phyloP scores from a whole-genome alignment of 768 basidiomycete species.

The Collybia mongolica region DNA sequence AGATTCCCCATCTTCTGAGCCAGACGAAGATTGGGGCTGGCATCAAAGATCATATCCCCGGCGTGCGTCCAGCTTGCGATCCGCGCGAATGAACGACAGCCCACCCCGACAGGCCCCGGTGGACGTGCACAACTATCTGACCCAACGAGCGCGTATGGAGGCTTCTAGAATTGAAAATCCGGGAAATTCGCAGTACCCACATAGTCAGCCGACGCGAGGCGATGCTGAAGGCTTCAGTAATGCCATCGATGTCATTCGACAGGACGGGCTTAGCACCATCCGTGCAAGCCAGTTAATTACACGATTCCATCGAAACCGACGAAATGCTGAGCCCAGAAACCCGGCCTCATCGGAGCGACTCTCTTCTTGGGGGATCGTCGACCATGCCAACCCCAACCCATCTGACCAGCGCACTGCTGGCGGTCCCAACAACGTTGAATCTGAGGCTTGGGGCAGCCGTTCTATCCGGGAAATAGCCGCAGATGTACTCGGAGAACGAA shows the following conservation, averaged over 20 bases:
- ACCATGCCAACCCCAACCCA: too few species aligned
- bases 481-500: too few species aligned
- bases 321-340: background rate
- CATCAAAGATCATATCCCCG: too few species aligned
- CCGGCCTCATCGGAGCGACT: background rate
- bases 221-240: constrained; percentile 24
- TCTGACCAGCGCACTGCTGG: too few species aligned
- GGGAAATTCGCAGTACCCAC: background rate
- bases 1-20: too few species aligned
- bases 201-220: constrained; percentile 9
- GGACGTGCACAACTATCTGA: constrained; percentile 23
- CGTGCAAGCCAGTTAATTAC: constrained; percentile 30
- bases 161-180: constrained; percentile 22
- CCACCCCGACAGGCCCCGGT: constrained; percentile 11
- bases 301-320: constrained; percentile 20
- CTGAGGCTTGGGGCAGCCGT: too few species aligned
- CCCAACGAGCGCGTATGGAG: constrained; percentile 23
- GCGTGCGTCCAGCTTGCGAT: too few species aligned
- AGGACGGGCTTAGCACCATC: constrained; percentile 21
- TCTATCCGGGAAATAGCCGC: too few species aligned
- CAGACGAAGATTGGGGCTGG: too few species aligned
- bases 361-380: constrained; percentile 6
- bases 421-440: too few species aligned
- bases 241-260: constrained; percentile 30
- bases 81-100: too few species aligned